Evolutionary conservation across 2,329 filamentous ascomycete genomes (phyloP).

Genomic region (Periconia digitata): DNA sequence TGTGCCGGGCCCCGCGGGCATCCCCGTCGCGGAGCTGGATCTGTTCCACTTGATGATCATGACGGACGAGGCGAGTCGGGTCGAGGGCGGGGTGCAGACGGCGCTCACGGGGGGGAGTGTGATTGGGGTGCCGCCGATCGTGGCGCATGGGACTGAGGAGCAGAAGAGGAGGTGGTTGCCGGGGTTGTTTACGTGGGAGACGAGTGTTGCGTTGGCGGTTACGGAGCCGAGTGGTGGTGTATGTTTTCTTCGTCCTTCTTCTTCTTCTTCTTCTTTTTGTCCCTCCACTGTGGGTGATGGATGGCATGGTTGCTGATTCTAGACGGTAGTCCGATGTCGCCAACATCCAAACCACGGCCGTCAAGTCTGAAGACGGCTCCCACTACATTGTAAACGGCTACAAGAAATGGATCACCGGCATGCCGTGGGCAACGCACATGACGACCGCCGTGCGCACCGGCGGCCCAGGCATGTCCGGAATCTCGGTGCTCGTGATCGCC

Average conservation of each 20-base stretch:
- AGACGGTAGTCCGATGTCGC: slow-evolving; percentile 59
- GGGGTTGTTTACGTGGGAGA: slow-evolving; percentile 59
- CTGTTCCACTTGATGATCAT: slow-evolving; percentile 52
- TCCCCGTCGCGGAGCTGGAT: slow-evolving; percentile 41
- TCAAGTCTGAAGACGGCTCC: slow-evolving; percentile 73
- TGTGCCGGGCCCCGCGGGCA: slow-evolving; percentile 41
- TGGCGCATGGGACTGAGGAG: slow-evolving; percentile 62
- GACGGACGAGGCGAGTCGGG: slow-evolving; percentile 57
- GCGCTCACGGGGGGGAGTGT: slow-evolving; percentile 61
- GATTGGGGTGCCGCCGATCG: slow-evolving; percentile 66
- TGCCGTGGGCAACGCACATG: slow-evolving; percentile 61
- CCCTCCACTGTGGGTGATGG: not conserved
- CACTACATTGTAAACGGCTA: slow-evolving; percentile 68
- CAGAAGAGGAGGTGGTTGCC: slow-evolving; percentile 63
- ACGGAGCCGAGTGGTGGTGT: slow-evolving; percentile 61
- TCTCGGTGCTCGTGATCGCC: slow-evolving; percentile 62
- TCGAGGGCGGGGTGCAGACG: slow-evolving; percentile 60
- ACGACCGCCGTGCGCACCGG: slow-evolving; percentile 65
- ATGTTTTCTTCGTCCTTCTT: slow-evolving; percentile 11
- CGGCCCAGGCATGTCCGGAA: slow-evolving; percentile 54
- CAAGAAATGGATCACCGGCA: slow-evolving; percentile 71
- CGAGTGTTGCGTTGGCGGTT: slow-evolving; percentile 65
- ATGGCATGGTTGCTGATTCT: slow-evolving; percentile 1
- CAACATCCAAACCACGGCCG: slow-evolving; percentile 63
- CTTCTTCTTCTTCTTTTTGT: no score